Evolutionary conservation across 805 yeast species (phyloP), one percentile per base, ranked within the genome.

Genomic region (Candida endomychidarum): DNA sequence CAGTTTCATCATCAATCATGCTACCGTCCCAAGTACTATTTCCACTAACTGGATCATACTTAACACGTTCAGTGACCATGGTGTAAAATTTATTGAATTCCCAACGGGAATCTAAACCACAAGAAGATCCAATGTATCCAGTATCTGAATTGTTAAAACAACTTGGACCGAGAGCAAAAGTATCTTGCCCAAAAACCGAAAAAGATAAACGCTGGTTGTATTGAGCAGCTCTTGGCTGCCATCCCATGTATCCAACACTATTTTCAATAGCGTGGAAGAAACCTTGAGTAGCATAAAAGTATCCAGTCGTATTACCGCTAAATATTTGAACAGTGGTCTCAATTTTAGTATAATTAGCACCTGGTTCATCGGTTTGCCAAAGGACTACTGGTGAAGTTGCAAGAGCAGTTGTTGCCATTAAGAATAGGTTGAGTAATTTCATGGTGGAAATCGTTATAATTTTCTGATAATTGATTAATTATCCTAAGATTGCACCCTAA

Each of bases 61-160:
- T 2, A 20, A 19, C 37, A 32, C 41, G 18, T 6, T 11, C 19
- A 25, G 21, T 31, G 23, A 34, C 42, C 28, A 45, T 23, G 18
- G 48, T 41, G 26, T 47, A 44, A 28, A 36, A 45, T 11, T 38
- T 43, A 10, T 38, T 37, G 26, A 38, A 41, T 18, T 39, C 30
- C 50, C 50, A 47, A 8, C 40, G 38, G 22, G 15, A 42, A 23
- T 38, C 42, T 1, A 25, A 20, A 12, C 38, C 27, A 24, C 48
- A 47, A 2, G 47, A 45, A 5, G 38, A 39, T 2, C 49, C 49
- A 16, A 31, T 5, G n/a, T n/a, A n/a, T 2, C 49, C 49, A 12
- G 39, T 38, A 31, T 44, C 51, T 2, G 51, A 49, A 12, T 49
- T 49, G 27, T 9, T 20, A 7, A 10, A 2, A 27, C 51, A 47